Base-by-base conservation (phyloP, 202 grass and related monocot species). In the Zoysia matrella region DNA sequence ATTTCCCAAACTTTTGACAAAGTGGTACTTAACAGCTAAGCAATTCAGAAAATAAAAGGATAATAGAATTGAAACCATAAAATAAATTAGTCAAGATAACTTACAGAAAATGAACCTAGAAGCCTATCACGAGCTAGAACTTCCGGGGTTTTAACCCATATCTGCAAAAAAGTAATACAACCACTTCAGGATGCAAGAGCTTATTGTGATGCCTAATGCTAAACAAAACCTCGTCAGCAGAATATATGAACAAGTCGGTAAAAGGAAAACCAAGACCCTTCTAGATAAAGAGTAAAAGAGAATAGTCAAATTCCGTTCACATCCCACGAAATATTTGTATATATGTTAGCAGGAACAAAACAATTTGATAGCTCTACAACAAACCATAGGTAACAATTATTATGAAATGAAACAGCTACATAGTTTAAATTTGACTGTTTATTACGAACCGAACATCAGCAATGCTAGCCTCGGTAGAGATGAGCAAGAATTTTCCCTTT, bases 101-200 rank as follows among this genome's bases (percentile, higher is more conserved):
- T 93, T 88, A 95, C 95, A 81, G 95, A 95, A 86, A 95, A 95
- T 78, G 95, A 95, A 68, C 92, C 95, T 72, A 98, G 74, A 88
- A 98, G 92, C 15, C 90, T 89, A 89, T 98, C 95, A 57, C 89
- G 92, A 80, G 95, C 92, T 85, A 98, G 78, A 73, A 95, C 89
- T 91, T 98, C 95, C 50, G 92, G 95, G 3, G 92, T 98, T 85
- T 95, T 95, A 83, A 98, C 92, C 95, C 95, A 95, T 90, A 95
- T 95, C 92, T 98, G 88, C 22, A 65, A 80, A 74, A 40, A 36
- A 36, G 44, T 1, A 66, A 68, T 7, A 78, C 30, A 84, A 71
- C 13, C n/a, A 22, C 63, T 30, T 80, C 56, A 92, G 22, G 11
- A 57, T 36, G n/a, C 40, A 42, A 41, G 1, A 61, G 16, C 8